Percentiles rank a stretch among this genome's conserved stretches.
These are phyloP conservation scores for Rhododendron williamsianum DNA, from an alignment of 148 eudicot genomes.

Conservation along the genomic window DNA sequence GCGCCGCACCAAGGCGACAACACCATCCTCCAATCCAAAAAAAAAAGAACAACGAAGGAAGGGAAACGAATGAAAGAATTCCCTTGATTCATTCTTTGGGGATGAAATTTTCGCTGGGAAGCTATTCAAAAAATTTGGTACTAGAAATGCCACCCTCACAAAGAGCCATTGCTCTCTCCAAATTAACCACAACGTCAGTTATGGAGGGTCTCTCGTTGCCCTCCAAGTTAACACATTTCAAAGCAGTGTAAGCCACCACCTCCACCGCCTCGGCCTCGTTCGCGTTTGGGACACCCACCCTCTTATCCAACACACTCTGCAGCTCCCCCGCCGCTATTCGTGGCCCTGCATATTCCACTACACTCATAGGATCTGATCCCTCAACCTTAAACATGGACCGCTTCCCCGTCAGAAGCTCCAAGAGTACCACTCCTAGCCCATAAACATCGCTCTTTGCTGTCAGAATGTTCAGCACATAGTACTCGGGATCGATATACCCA, in stretches of 20 bases:
- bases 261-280: conserved; percentile 58
- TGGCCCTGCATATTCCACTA: conserved; percentile 53
- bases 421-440: conserved; percentile 57
- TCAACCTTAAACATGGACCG: conserved; percentile 42
- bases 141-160: conserved; percentile 46
- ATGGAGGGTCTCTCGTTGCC: conserved; percentile 53
- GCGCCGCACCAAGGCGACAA: too few species aligned
- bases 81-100: not conserved
- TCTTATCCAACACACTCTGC: conserved; percentile 44
- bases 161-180: conserved; percentile 48
- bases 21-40: too few species aligned
- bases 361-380: conserved; percentile 32
- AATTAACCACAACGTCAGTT: conserved; percentile 48
- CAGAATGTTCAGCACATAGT: conserved; percentile 41
- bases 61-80: not conserved
- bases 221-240: conserved; percentile 55
- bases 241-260: conserved; percentile 48
- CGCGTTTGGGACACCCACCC: conserved; percentile 36
- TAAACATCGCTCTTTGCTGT: conserved; percentile 63
- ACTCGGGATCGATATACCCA: conserved; percentile 67
- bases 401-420: conserved; percentile 60
- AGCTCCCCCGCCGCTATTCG: conserved; percentile 42
- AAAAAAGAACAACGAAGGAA: not conserved
- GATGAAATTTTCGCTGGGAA: not conserved
- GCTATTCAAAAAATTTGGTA: not conserved